Base-by-base conservation (phyloP, 441 rosid genomes). In the Aleurites moluccanus region DNA sequence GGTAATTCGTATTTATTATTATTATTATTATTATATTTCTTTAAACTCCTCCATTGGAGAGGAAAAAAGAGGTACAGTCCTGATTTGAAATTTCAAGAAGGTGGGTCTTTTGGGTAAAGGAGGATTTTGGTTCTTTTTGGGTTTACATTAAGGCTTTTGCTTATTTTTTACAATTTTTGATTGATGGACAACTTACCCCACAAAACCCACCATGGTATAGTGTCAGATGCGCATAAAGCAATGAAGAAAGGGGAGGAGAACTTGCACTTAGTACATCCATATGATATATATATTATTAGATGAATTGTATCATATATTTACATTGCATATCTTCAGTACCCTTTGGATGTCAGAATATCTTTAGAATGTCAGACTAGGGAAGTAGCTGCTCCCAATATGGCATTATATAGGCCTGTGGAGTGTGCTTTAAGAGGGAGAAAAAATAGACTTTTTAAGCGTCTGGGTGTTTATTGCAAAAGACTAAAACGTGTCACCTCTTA, bases 41-140 rank as follows among this genome's bases (percentile, higher is more conserved):
- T 75, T 80, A 78, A 0, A 6, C 5, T 60, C 73, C 59, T 77
- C 69, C 83, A 73, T 83, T 84, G 47, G 69, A 81, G 77, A 72
- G 73, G 64, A 56, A 30, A 70, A 79, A 49, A 16, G 4, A 61
- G 73, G 74, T 68, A 75, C 67, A 33, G 2, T 50, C 15, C 2
- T 73, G 83, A 82, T 84, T 85, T 84, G 86, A 70, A 77, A 84
- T 78, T 79, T 83, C 56, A 76, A 81, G 80, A 75, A 80, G 80
- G 68, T 73, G 75, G 78, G 69, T 75, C 75, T 63, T 81, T 78
- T 23, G 72, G 80, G 79, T 82, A 87, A 85, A 70, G 85, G 83
- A 80, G 78, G 74, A 80, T 30, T 77, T 76, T 81, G 61, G 44
- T 72, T 63, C 28, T 57, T 64, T 55, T 64, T 53, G 71, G 52